Base-by-base conservation (phyloP, 805 yeast genomes). In the Pichia deserticola region DNA sequence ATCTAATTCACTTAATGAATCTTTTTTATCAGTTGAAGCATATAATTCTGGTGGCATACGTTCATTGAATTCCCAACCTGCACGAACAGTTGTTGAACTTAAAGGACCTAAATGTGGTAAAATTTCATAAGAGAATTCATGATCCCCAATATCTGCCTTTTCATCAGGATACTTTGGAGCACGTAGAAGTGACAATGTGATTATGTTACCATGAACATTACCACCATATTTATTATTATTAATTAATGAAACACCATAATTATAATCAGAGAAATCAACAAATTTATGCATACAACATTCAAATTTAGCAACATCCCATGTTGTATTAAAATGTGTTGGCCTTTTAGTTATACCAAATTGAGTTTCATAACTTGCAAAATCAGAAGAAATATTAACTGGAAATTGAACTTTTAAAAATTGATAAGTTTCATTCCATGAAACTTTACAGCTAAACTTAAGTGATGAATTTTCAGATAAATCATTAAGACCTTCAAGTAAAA, bases 241-340 rank as follows among this genome's bases (percentile, higher is more conserved):
- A 60, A 92, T 63, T 15, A 92, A 69, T 0, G 95, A 76, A 11
- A 89, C 96, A 62, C 99, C 99, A 61, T 88, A 90, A 53, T 77
- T 79, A 65, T 73, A 79, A 60, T 89, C 98, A 29, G 95, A 85
- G 59, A 86, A 81, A 64, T 92, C 99, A 58, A 95, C 92, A 69
- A 88, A 92, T 62, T 87, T 87, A 66, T 93, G 99, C 60, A 86
- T 89, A 61, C 96, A 87, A 10, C 89, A 96, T 68, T 92, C 99
- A 66, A 92, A 92, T 65, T 89, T 90, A 51, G 98, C 98, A 35
- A 85, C 84, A 61, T 92, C 99, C 98, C 98, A 92, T 0, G 88
- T 73, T 0, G 99, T 92, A 64, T 92, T 93, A 70, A 74, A 92
- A 67, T 92, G 97, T 0, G 98, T 92, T 44, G 98, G 96, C 57